These are phyloP conservation scores for Chaetoceros tenuissimus DNA, from an alignment of 108 stramenopile species.

Conservation along the genomic window DNA sequence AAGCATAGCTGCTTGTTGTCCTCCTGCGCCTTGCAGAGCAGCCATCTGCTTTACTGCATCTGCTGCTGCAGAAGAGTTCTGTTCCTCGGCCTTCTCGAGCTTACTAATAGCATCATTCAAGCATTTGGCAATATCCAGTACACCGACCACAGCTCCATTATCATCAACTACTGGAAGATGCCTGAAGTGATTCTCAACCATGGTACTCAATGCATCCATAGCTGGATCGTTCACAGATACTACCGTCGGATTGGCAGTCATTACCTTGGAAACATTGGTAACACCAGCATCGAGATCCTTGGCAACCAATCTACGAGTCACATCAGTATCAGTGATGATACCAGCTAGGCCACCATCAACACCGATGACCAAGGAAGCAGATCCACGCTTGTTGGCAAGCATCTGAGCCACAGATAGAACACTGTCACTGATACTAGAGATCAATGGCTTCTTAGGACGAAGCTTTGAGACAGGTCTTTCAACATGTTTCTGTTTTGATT, in stretches of 20 bases:
- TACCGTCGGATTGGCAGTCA: slow-evolving; percentile 83
- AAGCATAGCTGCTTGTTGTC: slow-evolving; percentile 50
- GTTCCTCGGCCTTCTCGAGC: slow-evolving; percentile 64
- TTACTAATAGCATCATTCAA: slow-evolving; percentile 91
- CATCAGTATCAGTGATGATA: slow-evolving; percentile 78
- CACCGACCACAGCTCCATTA: slow-evolving; percentile 72
- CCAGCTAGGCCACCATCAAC: slow-evolving; percentile 59
- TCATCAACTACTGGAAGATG: slow-evolving; percentile 88
- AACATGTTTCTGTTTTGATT: background rate
- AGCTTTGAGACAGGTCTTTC: slow-evolving; percentile 51
- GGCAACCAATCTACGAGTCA: slow-evolving; percentile 66
- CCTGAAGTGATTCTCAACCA: slow-evolving; percentile 90
- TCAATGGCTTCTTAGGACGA: slow-evolving; percentile 68
- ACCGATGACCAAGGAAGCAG: slow-evolving; percentile 50
- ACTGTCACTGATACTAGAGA: slow-evolving; percentile 20
- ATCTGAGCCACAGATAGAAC: slow-evolving; percentile 54
- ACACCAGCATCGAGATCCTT: slow-evolving; percentile 46
- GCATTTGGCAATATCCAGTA: slow-evolving; percentile 93
- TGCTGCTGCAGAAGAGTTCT: too few relatives aligned
- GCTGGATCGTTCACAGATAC: slow-evolving; percentile 74
- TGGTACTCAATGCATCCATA: slow-evolving; percentile 81
- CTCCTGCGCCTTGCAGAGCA: slow-evolving; percentile 40
- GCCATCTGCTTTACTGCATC: slow-evolving; percentile 46
- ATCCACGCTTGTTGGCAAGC: slow-evolving; percentile 53
- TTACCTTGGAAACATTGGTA: slow-evolving; percentile 54